A percentile compares a stretch with the other conserved stretches of the same genome.
These are phyloP conservation scores for Suillus clintonianus DNA, from an alignment of 768 basidiomycete species.

Conservation along the genomic window DNA sequence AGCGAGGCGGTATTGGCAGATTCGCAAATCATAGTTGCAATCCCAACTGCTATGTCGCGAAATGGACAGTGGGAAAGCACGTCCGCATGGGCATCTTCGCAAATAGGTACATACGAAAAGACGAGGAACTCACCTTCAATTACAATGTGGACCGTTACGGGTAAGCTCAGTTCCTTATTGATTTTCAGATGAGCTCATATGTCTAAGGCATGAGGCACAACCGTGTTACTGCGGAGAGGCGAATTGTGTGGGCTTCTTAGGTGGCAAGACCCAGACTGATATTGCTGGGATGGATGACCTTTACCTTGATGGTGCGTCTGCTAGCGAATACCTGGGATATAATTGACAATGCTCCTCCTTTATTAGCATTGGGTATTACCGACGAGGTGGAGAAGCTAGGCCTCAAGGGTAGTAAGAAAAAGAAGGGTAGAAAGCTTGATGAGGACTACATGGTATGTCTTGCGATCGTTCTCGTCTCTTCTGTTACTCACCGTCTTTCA, in stretches of 20 bases:
- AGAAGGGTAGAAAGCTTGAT: constrained; percentile 89
- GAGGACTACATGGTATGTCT: constrained; percentile 83
- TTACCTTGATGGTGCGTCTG: constrained; percentile 78
- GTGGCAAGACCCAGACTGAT: constrained; percentile 98
- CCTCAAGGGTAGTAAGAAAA: constrained; percentile 87
- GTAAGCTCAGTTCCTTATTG: constrained; percentile 45
- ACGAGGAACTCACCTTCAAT: constrained; percentile 97
- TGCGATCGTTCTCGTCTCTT: background rate
- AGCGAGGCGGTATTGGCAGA: constrained; percentile 92
- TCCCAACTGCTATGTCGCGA: constrained; percentile 97
- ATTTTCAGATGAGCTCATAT: background rate
- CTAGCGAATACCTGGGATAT: background rate
- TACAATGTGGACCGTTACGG: constrained; percentile 99
- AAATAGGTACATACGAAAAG: constrained; percentile 69
- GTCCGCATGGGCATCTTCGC: constrained; percentile 99
- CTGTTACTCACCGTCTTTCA: constrained; percentile 30
- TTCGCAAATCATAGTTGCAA: constrained; percentile 98
- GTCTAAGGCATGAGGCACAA: constrained; percentile 85
- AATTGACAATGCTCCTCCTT: background rate
- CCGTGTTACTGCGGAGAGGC: constrained; percentile 93
- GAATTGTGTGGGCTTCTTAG: constrained; percentile 94
- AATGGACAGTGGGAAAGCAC: constrained; percentile 89
- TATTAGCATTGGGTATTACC: constrained; percentile 84
- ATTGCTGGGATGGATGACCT: constrained; percentile 93
- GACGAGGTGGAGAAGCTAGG: constrained; percentile 85